A percentile compares a stretch with the other conserved stretches of the same genome.
phyloP scores from a whole-genome alignment of 2,329 filamentous ascomycete species.

The Colletotrichum nymphaeae region DNA sequence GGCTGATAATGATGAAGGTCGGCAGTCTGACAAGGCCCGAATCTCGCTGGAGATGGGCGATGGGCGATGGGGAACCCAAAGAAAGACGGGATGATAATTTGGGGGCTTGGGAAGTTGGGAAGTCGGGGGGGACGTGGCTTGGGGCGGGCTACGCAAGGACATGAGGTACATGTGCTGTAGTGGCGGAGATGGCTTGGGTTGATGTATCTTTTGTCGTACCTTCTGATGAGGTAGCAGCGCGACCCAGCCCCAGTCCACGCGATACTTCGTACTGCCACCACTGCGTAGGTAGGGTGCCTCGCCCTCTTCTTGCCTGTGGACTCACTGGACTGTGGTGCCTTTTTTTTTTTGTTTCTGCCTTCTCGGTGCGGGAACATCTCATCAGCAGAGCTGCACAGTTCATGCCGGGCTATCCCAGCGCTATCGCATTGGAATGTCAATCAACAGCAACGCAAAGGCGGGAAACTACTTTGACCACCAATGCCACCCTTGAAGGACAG shows the following conservation, averaged over 20 bases:
- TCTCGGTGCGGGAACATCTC: neutral
- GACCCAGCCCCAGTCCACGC: neutral
- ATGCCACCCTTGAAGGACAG: neutral
- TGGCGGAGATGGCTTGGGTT: neutral
- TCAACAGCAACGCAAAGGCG: constrained; percentile 12
- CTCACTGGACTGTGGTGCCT: too few relatives aligned
- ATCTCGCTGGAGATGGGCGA: constrained; percentile 23
- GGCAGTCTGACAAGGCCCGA: constrained; percentile 12
- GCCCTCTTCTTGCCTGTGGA: neutral
- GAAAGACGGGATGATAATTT: constrained; percentile 35
- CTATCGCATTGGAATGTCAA: neutral
- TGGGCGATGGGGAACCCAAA: constrained; percentile 8
- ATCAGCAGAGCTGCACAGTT: constrained; percentile 13
- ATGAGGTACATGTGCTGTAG: neutral
- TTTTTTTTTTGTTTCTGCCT: too few relatives aligned
- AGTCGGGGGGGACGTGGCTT: constrained; percentile 17
- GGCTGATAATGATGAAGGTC: constrained; percentile 20
- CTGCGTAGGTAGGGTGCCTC: neutral
- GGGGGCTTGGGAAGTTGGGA: constrained; percentile 24
- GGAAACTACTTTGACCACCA: constrained; percentile 11
- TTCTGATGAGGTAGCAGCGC: neutral
- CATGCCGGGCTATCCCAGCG: constrained; percentile 9
- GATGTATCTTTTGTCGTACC: neutral
- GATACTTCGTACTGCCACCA: neutral
- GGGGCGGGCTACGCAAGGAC: constrained; percentile 3